Evolutionary conservation across 306 rosid species (phyloP).

Genomic region (Cucumis cinereus): DNA sequence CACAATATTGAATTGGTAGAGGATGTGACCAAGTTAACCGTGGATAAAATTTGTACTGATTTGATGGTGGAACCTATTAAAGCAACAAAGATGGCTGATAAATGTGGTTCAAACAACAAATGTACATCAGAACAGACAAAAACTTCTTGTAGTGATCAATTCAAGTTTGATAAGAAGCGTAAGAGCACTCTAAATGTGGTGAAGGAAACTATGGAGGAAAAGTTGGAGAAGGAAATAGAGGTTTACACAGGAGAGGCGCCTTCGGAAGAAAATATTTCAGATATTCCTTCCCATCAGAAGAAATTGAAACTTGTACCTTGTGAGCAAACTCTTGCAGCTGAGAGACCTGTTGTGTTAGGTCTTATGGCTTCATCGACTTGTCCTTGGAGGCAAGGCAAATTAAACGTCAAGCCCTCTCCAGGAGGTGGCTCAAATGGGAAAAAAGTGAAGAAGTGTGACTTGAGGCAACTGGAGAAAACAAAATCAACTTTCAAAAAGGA

Average conservation of each 20-base stretch:
- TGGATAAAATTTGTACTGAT: conserved; percentile 8
- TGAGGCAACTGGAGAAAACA: conserved; percentile 13
- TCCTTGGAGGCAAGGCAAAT: conserved; percentile 38
- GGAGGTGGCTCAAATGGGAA: conserved; percentile 20
- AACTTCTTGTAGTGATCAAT: conserved; percentile 20
- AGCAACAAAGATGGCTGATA: neutral
- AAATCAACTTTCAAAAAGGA: conserved; percentile 23
- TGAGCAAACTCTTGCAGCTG: conserved; percentile 13
- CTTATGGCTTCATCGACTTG: conserved; percentile 51
- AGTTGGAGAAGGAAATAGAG: conserved; percentile 27
- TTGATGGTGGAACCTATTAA: neutral
- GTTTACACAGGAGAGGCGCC: conserved; percentile 17
- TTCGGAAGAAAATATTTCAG: conserved; percentile 14
- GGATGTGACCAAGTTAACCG: conserved; percentile 8
- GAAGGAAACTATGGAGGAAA: conserved; percentile 13
- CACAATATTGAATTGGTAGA: conserved; percentile 12
- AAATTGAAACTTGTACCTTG: conserved; percentile 10
- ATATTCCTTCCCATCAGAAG: conserved; percentile 1
- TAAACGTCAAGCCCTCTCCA: conserved; percentile 13
- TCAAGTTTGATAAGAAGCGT: conserved; percentile 20
- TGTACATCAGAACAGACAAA: conserved; percentile 6
- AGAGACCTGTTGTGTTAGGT: conserved; percentile 32
- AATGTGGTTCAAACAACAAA: conserved; percentile 7
- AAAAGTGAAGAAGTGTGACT: conserved; percentile 29
- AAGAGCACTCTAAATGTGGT: conserved; percentile 12